Base-by-base conservation (phyloP, 371 early-diverging fungal species). In the Nematocida ironsii region DNA sequence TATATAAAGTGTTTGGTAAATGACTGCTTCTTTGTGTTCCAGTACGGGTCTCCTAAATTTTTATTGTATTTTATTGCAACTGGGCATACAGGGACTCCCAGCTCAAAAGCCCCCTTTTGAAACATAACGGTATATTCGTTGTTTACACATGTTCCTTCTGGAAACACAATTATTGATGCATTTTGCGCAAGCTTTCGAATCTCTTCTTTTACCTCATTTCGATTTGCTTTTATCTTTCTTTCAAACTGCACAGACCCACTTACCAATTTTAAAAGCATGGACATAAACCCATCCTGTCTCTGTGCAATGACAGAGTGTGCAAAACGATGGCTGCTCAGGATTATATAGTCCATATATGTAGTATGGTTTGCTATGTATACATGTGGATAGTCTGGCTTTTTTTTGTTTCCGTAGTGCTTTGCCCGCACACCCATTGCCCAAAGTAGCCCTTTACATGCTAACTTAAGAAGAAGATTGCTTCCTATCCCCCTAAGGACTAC, bases 101-200 rank as follows among this genome's bases (percentile, higher is more conserved):
- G 84, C 62, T 93, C 92, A 88, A 93, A 93, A 1, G 92, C 92
- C 4, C 93, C 92, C 76, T 92, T 93, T 82, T 93, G 93, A 85
- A 92, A 93, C 33, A 92, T 89, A 48, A 93, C 91, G 0, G 90
- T 89, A 82, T 90, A 91, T 74, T 91, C 89, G 85, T 93, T 93
- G 80, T 92, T 92, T 40, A 93, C 92, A 85, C 92, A 92, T 5
- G 92, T 92, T 5, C 92, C 92, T 86, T 93, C 93, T n/a, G 93
- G 93, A 85, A 93, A 93, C 27, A 93, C 90, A 27, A 92, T 85
- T 86, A 93, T 84, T 5, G 90, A 90, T 42, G 86, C 62, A 1
- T 84, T 73, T 39, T 84, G 57, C 18, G 89, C 83, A 73, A 89
- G 89, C 25, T 85, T 82, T 56, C 84, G 72, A 74, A 89, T 87